A percentile compares a stretch with the other conserved stretches of the same genome.
Evolutionary conservation across 345 rosid species (phyloP).

Genomic region (Gossypium australe): DNA sequence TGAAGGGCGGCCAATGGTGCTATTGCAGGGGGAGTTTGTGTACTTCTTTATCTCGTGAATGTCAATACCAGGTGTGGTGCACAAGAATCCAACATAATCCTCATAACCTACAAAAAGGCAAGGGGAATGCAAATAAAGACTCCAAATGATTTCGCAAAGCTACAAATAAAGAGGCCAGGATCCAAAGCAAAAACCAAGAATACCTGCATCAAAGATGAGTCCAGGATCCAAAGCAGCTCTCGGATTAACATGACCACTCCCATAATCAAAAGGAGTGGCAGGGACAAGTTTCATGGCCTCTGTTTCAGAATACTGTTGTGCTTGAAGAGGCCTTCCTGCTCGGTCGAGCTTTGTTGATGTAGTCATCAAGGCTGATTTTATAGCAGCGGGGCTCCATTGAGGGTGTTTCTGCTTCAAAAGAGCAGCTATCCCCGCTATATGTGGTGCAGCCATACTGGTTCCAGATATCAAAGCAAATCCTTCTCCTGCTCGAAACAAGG

Average conservation of each 20-base stretch:
- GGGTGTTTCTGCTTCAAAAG: conserved; percentile 95
- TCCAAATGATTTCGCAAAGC: neutral
- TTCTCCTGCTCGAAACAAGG: conserved; percentile 60
- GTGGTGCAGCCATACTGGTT: conserved; percentile 99
- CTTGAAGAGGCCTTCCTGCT: conserved; percentile 90
- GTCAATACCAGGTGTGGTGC: conserved; percentile 88
- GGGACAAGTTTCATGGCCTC: conserved; percentile 66
- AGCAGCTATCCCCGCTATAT: conserved; percentile 98
- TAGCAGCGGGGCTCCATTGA: conserved; percentile 95
- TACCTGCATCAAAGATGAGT: conserved; percentile 91
- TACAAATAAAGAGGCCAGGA: neutral
- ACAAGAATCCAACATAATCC: conserved; percentile 90
- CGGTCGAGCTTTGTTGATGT: conserved; percentile 77
- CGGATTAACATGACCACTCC: conserved; percentile 95
- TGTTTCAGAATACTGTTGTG: conserved; percentile 82
- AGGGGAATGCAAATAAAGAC: neutral
- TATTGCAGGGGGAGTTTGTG: conserved; percentile 71
- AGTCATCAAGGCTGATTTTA: conserved; percentile 94
- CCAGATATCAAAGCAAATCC: conserved; percentile 94
- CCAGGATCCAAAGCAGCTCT: conserved; percentile 98
- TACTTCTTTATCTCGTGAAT: conserved; percentile 70
- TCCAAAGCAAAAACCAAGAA: neutral
- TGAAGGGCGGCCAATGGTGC: conserved; percentile 66
- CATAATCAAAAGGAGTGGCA: conserved; percentile 96
- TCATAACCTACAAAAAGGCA: conserved; percentile 47